phyloP scores from a whole-genome alignment of 73 alveolate genomes.

The Paramecium octaurelia region DNA sequence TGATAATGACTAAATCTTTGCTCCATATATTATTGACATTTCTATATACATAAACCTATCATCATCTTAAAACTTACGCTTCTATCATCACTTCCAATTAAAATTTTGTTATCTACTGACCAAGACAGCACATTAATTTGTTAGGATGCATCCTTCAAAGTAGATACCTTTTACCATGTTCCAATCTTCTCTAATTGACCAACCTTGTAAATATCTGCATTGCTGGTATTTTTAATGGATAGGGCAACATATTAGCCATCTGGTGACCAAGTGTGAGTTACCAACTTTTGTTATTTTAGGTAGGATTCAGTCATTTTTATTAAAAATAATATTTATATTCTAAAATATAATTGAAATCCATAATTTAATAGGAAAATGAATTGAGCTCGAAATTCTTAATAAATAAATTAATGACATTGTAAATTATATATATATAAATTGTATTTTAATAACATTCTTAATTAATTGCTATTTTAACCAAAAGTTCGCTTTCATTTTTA shows the following conservation, averaged over 20 bases:
- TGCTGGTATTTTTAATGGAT: conserved; percentile 16
- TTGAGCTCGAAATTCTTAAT: background rate
- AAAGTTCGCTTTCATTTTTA: background rate
- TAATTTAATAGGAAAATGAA: background rate
- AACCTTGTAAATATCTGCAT: conserved; percentile 35
- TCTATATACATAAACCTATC: conserved; percentile 50
- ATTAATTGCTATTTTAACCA: background rate
- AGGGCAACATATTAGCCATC: conserved; percentile 55
- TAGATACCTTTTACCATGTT: conserved; percentile 2
- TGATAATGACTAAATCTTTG: conserved; percentile 48
- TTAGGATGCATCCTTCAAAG: conserved; percentile 24
- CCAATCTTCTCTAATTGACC: conserved; percentile 21
- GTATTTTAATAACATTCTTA: background rate
- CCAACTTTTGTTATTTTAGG: conserved; percentile 33
- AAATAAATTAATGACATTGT: background rate
- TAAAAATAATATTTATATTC: background rate
- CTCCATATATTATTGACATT: conserved; percentile 41
- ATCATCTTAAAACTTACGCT: background rate
- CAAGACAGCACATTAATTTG: conserved; percentile 26
- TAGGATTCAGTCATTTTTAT: conserved; percentile 22
- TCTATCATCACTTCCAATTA: conserved; percentile 56
- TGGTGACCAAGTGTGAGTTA: conserved; percentile 53
- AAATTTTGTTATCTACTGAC: conserved; percentile 42
- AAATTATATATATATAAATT: background rate
- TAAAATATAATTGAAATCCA: background rate